A percentile compares a stretch with the other conserved stretches of the same genome.
These are phyloP conservation scores for Thielaviopsis euricoi DNA, from an alignment of 2,329 filamentous ascomycete species.

Conservation along the genomic window DNA sequence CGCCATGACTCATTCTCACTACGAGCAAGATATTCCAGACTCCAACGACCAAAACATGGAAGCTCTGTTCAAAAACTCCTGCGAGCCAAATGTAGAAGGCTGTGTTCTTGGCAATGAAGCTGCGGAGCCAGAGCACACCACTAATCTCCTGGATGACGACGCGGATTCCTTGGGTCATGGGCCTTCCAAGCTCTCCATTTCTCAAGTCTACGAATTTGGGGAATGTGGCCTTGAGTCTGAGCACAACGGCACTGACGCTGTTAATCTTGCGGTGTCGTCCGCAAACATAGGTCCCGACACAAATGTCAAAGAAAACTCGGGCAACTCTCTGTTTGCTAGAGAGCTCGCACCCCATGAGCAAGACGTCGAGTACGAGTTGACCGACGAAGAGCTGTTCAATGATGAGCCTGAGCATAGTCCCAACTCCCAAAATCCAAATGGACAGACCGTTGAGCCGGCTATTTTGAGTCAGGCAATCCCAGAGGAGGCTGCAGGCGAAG, in stretches of 20 bases:
- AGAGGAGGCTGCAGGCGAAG: not conserved
- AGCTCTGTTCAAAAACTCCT: not conserved
- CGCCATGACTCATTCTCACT: not conserved
- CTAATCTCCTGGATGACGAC: too few species aligned
- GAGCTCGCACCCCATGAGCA: not conserved
- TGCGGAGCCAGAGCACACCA: too few species aligned
- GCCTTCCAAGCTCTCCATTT: not conserved
- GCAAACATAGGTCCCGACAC: not conserved
- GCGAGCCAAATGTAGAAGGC: not conserved
- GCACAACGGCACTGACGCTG: not conserved
- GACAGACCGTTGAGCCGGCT: too few species aligned
- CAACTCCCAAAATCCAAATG: not conserved
- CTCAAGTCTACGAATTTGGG: not conserved
- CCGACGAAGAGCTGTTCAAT: not conserved
- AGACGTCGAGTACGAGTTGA: not conserved
- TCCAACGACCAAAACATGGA: not conserved
- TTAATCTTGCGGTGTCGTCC: not conserved
- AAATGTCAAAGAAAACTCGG: not conserved
- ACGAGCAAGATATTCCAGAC: not conserved
- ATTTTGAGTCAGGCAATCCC: not conserved
- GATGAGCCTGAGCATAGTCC: not conserved
- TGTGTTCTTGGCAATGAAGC: too few species aligned
- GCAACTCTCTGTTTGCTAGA: not conserved
- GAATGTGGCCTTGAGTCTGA: not conserved
- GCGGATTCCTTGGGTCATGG: not conserved